Evolutionary conservation across 805 yeast species (phyloP).

Genomic region (Nakazawaea laoshanensis): DNA sequence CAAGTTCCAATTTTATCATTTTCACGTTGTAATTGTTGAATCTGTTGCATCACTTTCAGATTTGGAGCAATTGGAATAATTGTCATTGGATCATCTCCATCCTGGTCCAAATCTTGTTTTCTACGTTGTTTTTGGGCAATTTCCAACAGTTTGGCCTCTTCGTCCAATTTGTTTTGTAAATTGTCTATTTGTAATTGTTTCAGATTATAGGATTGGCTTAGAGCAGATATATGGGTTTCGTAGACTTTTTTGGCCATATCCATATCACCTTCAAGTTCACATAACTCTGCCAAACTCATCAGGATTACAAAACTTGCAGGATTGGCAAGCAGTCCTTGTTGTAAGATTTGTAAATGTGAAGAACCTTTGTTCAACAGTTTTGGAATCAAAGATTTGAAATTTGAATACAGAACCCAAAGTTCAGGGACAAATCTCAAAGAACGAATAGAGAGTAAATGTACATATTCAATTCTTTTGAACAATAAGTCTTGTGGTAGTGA

Average conservation of each 20-base stretch:
- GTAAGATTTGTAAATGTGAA: conserved; percentile 30
- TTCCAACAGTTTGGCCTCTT: conserved; percentile 6
- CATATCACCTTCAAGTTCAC: conserved; percentile 49
- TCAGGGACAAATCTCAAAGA: conserved; percentile 59
- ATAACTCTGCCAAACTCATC: conserved; percentile 58
- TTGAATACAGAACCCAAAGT: conserved; percentile 62
- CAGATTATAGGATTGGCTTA: conserved; percentile 28
- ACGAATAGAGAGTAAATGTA: conserved; percentile 63
- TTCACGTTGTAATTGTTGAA: conserved; percentile 18
- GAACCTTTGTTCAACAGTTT: conserved; percentile 4
- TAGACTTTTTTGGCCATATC: conserved; percentile 43
- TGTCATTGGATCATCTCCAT: conserved; percentile 8
- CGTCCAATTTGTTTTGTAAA: conserved; percentile 13
- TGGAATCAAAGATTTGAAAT: conserved; percentile 19
- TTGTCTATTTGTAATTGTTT: conserved; percentile 17
- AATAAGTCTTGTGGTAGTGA: conserved; percentile 42
- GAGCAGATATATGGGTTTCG: conserved; percentile 37
- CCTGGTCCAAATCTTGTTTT: conserved; percentile 11
- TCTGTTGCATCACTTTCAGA: conserved; percentile 15
- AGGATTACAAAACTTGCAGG: conserved; percentile 64
- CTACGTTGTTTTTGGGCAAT: conserved; percentile 8
- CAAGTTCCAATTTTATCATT: conserved; percentile 17
- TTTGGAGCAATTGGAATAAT: no score
- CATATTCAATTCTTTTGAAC: conserved; percentile 54
- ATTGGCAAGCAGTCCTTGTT: conserved; percentile 50